Conservation (phyloP, 805 yeast genomes). For the Kuraishia capsulata region DNA sequence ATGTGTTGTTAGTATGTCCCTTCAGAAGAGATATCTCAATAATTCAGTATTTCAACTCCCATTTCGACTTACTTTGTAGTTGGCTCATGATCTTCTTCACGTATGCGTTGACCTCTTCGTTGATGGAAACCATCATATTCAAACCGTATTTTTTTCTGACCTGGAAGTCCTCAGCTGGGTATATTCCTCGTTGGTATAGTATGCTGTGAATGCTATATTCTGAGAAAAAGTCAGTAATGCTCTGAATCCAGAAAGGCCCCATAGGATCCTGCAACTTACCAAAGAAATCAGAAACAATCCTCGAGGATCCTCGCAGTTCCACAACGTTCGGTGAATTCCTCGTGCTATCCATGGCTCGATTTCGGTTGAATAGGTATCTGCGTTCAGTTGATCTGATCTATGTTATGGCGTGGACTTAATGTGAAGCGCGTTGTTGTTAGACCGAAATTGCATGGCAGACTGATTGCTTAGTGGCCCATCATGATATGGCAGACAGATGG, state of each 20-base stretch:
- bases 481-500: too few relatives aligned
- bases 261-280: too few relatives aligned
- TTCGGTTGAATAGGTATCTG: too few relatives aligned
- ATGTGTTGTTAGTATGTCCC: constrained; percentile 8
- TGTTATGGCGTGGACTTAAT: too few relatives aligned
- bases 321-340: neutral
- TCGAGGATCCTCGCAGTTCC: constrained; percentile 63
- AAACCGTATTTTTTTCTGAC: constrained; percentile 74
- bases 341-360: too few relatives aligned
- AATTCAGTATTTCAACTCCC: neutral
- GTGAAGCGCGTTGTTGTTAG: too few relatives aligned
- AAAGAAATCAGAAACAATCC: constrained; percentile 74
- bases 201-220: constrained; percentile 75
- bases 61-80: constrained; percentile 31
- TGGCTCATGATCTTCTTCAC: constrained; percentile 61
- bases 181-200: constrained; percentile 81
- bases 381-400: too few relatives aligned
- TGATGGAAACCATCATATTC: constrained; percentile 60
- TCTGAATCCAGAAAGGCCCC: neutral
- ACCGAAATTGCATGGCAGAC: too few relatives aligned
- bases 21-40: neutral
- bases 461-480: too few relatives aligned
- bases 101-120: constrained; percentile 68
- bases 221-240: constrained; percentile 2
- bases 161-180: constrained; percentile 79